Percentiles rank a stretch among this genome's conserved stretches.
Evolutionary conservation across 345 rosid genomes (phyloP).

Genomic region (Arabidopsis arenosa): DNA sequence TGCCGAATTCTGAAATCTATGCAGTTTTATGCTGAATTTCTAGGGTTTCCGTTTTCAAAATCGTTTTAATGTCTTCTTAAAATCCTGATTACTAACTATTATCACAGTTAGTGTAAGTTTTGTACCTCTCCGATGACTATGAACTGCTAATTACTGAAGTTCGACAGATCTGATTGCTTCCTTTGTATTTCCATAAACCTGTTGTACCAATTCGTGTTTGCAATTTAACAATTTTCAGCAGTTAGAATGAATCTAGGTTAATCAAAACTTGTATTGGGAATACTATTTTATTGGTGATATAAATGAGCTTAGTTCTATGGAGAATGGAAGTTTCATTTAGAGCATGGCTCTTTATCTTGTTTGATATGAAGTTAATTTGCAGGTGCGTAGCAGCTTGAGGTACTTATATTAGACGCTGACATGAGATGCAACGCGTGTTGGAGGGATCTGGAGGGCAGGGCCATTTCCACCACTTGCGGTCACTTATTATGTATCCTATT

Average conservation of each 20-base stretch:
- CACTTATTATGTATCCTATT: conserved; percentile 84
- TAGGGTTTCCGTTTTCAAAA: conserved; percentile 9
- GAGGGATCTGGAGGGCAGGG: conserved; percentile 94
- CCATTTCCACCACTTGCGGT: conserved; percentile 88
- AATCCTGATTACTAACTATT: neutral
- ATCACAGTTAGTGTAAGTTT: neutral
- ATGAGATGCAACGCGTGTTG: conserved; percentile 99
- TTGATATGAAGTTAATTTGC: neutral
- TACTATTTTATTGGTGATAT: conserved; percentile 13
- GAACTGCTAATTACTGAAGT: conserved; percentile 12
- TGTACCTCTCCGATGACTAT: neutral
- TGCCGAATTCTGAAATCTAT: conserved; percentile 5
- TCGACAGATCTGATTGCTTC: neutral
- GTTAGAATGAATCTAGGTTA: neutral
- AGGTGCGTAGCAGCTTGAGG: conserved; percentile 34
- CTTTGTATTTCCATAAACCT: conserved; percentile 13
- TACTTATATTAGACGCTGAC: conserved; percentile 45
- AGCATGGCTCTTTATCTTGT: conserved; percentile 13
- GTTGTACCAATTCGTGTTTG: conserved; percentile 18
- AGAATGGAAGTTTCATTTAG: neutral
- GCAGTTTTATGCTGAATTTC: conserved; percentile 12
- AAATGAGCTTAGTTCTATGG: conserved; percentile 7
- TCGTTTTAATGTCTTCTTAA: neutral
- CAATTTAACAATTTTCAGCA: conserved; percentile 1
- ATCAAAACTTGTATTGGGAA: neutral